Conservation (phyloP, 1,284 basidiomycete genomes). For the Leucoagaricus sp. region DNA sequence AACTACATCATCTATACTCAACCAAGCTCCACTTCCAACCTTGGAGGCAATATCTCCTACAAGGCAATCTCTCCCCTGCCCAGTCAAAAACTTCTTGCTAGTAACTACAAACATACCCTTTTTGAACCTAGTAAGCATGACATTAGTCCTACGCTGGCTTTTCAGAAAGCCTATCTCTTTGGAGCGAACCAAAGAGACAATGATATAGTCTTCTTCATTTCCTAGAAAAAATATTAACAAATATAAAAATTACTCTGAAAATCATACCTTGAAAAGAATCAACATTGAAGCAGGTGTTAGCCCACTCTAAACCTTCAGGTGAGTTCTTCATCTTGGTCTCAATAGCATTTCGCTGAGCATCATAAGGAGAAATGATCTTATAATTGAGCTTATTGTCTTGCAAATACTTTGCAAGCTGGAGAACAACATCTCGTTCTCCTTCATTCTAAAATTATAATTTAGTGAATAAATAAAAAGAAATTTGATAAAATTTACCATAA, state of each 20-base stretch:
- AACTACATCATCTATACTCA: conserved; percentile 41
- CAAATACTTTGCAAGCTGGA: conserved; percentile 49
- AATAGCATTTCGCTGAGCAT: conserved; percentile 57
- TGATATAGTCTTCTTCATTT: conserved; percentile 62
- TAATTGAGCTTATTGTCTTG: conserved; percentile 44
- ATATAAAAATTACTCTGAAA: conserved; percentile 9
- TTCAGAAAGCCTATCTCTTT: conserved; percentile 56
- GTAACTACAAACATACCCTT: conserved; percentile 68
- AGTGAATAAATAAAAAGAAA: conserved; percentile 9
- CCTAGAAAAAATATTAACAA: conserved; percentile 34
- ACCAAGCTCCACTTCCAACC: conserved; percentile 41
- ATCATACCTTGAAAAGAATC: conserved; percentile 63
- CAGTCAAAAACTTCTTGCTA: conserved; percentile 53
- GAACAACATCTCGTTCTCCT: conserved; percentile 44
- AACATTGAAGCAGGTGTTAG: conserved; percentile 62
- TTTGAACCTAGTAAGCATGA: conserved; percentile 71
- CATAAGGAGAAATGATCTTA: conserved; percentile 73
- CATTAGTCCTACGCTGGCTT: conserved; percentile 61
- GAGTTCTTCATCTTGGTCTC: conserved; percentile 46
- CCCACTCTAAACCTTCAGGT: conserved; percentile 46
- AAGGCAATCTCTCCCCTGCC: conserved; percentile 46
- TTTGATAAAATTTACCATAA: conserved; percentile 38
- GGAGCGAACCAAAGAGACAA: conserved; percentile 66
- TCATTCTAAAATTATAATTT: conserved; percentile 43
- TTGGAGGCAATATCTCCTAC: conserved; percentile 48